phyloP scores from a whole-genome alignment of 139 green algal genomes.

The Picochlorum sp. region DNA sequence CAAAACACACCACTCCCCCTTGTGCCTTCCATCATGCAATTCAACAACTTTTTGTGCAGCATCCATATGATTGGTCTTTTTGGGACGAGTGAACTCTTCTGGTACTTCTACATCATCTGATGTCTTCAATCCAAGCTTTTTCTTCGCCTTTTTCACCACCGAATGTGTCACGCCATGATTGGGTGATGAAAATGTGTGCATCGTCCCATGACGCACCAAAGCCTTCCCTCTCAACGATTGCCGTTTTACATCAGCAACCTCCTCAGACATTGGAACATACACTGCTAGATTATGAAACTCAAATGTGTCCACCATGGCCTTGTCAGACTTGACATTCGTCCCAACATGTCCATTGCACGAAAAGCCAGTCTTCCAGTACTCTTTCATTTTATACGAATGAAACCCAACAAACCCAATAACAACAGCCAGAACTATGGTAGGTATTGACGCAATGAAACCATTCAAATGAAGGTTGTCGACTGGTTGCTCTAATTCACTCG shows the following conservation, averaged over 20 bases:
- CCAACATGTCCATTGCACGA: not conserved
- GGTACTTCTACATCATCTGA: not conserved
- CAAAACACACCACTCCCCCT: constrained; percentile 20
- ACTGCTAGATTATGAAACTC: constrained; percentile 8
- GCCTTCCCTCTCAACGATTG: constrained; percentile 13
- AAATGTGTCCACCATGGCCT: constrained; percentile 12
- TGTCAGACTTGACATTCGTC: constrained; percentile 1
- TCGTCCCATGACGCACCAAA: constrained; percentile 1
- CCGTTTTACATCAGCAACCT: not conserved
- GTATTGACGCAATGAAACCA: constrained; percentile 36
- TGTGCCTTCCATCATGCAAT: constrained; percentile 12
- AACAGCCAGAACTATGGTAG: constrained; percentile 26
- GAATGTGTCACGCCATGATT: not conserved
- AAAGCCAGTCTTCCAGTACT: not conserved
- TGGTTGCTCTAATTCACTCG: not conserved
- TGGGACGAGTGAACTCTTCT: not conserved
- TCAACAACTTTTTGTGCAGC: constrained; percentile 1
- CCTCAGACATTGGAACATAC: constrained; percentile 13
- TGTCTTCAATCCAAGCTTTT: constrained; percentile 4
- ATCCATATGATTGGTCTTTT: not conserved
- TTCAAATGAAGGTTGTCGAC: constrained; percentile 12
- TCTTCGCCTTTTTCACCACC: not conserved
- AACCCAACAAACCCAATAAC: constrained; percentile 14
- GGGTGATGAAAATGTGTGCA: not conserved
- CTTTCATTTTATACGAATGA: constrained; percentile 9